Conservation (phyloP, 2,329 filamentous ascomycete genomes). For the Aulographum hederae region DNA sequence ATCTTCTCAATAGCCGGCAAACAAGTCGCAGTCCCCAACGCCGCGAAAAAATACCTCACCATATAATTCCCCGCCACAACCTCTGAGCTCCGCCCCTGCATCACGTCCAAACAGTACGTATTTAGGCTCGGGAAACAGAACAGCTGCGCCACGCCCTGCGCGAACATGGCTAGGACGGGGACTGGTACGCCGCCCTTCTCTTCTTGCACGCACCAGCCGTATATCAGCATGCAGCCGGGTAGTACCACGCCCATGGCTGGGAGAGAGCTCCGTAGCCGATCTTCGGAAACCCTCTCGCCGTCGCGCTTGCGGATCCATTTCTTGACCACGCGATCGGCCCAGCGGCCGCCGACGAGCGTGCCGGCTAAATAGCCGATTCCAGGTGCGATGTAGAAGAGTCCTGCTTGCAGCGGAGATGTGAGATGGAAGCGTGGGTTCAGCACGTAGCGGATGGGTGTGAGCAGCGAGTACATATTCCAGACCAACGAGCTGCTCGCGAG, state of each 20-base stretch:
- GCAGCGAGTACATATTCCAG: slow-evolving; percentile 58
- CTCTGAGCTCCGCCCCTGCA: slow-evolving; percentile 52
- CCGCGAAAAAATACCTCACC: slow-evolving; percentile 57
- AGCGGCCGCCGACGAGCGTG: slow-evolving; percentile 53
- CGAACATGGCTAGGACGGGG: slow-evolving; percentile 55
- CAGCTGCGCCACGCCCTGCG: slow-evolving; percentile 56
- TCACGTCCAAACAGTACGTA: slow-evolving; percentile 69
- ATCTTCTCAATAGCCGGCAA: slow-evolving; percentile 57
- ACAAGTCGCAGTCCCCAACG: slow-evolving; percentile 50
- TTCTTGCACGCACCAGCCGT: slow-evolving; percentile 45
- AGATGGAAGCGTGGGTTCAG: slow-evolving; percentile 58
- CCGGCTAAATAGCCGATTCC: slow-evolving; percentile 52
- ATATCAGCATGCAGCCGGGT: slow-evolving; percentile 46
- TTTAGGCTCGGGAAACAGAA: slow-evolving; percentile 62
- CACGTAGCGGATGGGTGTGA: slow-evolving; percentile 54
- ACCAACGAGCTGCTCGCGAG: slow-evolving; percentile 45
- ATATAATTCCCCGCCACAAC: slow-evolving; percentile 70
- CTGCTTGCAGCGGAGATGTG: slow-evolving; percentile 44
- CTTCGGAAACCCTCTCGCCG: slow-evolving; percentile 47
- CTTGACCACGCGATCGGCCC: slow-evolving; percentile 48
- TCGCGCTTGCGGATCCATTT: slow-evolving; percentile 42
- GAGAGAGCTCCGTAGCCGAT: slow-evolving; percentile 36
- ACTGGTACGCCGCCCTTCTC: slow-evolving; percentile 36
- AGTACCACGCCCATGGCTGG: slow-evolving; percentile 38
- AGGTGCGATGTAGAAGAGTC: slow-evolving; percentile 58